These are phyloP conservation scores for Eutrema heterophyllum DNA, from an alignment of 345 rosid species.

Conservation along the genomic window DNA sequence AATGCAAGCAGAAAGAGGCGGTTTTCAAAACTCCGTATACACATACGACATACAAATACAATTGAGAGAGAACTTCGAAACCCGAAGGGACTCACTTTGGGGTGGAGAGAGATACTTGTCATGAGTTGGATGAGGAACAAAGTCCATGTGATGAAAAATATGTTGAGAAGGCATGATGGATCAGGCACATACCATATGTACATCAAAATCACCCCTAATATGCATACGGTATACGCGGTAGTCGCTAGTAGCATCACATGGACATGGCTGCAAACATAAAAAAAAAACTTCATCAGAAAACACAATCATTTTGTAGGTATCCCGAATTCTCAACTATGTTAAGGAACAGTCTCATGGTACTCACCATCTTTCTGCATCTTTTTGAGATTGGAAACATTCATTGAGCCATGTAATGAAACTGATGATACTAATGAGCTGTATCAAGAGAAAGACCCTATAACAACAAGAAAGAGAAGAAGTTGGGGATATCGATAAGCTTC, in stretches of 20 bases:
- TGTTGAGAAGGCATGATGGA: conserved; percentile 81
- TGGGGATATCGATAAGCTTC: conserved; percentile 9
- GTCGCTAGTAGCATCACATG: conserved; percentile 73
- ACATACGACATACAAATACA: neutral
- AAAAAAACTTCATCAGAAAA: neutral
- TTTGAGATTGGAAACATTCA: conserved; percentile 58
- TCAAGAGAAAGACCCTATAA: conserved; percentile 88
- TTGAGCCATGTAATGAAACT: conserved; percentile 88
- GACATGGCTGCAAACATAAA: conserved; percentile 51
- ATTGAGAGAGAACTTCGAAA: neutral
- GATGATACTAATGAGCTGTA: conserved; percentile 84
- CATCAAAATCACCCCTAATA: conserved; percentile 79
- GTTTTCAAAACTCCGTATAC: neutral
- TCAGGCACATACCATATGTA: conserved; percentile 97
- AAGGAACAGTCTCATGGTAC: neutral
- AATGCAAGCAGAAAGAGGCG: neutral
- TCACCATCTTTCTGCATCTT: conserved; percentile 74
- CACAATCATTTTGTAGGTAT: neutral
- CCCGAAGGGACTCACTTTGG: conserved; percentile 43
- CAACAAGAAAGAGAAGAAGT: conserved; percentile 1
- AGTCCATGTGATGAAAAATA: conserved; percentile 90
- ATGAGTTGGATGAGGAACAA: conserved; percentile 88
- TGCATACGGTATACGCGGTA: conserved; percentile 59
- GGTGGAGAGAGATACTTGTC: conserved; percentile 85
- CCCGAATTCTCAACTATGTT: neutral